Percentiles rank a stretch among this genome's conserved stretches.
These are phyloP conservation scores for Eimeria maxima DNA, from an alignment of 169 alveolate genomes.

Conservation along the genomic window DNA sequence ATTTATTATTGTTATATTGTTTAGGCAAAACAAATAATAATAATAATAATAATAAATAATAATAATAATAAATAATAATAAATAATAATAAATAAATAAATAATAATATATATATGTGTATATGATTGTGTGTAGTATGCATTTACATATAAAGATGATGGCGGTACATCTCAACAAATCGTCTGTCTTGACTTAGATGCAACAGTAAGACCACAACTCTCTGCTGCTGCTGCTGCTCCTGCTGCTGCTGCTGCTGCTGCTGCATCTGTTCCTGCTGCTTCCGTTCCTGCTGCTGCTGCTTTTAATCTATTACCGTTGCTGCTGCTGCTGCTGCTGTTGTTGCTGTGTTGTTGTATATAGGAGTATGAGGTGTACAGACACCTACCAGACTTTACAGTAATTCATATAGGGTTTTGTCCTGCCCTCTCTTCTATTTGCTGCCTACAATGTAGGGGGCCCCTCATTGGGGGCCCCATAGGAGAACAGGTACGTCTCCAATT, in stretches of 20 bases:
- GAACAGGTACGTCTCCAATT: constrained; percentile 47
- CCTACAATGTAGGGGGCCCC: constrained; percentile 68
- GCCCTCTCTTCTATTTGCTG: constrained; percentile 43
- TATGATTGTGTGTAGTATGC: not conserved
- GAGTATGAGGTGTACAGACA: constrained; percentile 16
- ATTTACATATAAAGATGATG: not conserved
- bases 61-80: not conserved
- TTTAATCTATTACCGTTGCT: too few relatives aligned
- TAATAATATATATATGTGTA: not conserved
- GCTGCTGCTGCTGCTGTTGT: not conserved
- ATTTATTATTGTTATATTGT: too few relatives aligned
- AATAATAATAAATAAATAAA: not conserved
- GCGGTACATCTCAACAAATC: not conserved
- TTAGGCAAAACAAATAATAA: not conserved
- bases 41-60: not conserved
- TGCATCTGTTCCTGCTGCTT: not conserved
- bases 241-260: not conserved
- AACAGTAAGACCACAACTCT: not conserved
- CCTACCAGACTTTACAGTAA: constrained; percentile 3
- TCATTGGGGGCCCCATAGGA: constrained; percentile 50
- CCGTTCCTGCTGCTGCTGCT: not conserved
- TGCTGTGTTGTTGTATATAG: not conserved
- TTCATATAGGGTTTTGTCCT: constrained; percentile 73
- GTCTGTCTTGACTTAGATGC: constrained; percentile 30
- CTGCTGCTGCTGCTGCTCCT: not conserved